Base-by-base conservation (phyloP, 177 flowering plant species). In the Vitis hybrid region DNA sequence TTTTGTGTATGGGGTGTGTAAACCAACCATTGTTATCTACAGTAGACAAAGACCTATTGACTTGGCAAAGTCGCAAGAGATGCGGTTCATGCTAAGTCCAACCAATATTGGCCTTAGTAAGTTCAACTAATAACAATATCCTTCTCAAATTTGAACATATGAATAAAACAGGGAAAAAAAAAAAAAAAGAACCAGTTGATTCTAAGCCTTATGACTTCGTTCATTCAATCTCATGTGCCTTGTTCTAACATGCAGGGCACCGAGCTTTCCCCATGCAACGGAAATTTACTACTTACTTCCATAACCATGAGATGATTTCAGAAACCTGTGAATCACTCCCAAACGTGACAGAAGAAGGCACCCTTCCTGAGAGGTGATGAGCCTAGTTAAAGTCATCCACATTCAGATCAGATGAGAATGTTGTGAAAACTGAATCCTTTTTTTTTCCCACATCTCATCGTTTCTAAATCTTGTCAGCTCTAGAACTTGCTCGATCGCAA, bases 21-120 rank as follows among this genome's bases (percentile, higher is more conserved):
- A 7, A 18, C 59, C 48, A 15, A 50, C 15, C 63, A 10, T 74
- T 72, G 13, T 70, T 10, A 9, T 70, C 59, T 61, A 23, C 83
- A 88, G 91, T 61, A 82, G 75, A 74, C 82, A 88, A 69, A 85
- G 91, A 67, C 88, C 91, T 4, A 72, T 88, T 59, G 91, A 88
- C 72, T 69, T 86, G 79, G 85, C 91, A 58, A 78, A 64, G 66
- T 88, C 91, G 7, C 88, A 88, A 73, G 88, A 88, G 70, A 84
- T 88, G 85, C 84, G 89, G 49, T 83, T 78, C 82, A 66, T 82
- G 65, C 81, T 88, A n/a, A 82, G 66, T 60, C 75, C 80, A 54
- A 65, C 78, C 3, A 79, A 78, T 71, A 56, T 74, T 62, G 30
- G 74, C 65, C 72, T 72, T 34, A 59, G 91, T 88, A 84, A 74